These are phyloP conservation scores for Tulasnella sp. DNA, from an alignment of 768 basidiomycete species.

Conservation along the genomic window DNA sequence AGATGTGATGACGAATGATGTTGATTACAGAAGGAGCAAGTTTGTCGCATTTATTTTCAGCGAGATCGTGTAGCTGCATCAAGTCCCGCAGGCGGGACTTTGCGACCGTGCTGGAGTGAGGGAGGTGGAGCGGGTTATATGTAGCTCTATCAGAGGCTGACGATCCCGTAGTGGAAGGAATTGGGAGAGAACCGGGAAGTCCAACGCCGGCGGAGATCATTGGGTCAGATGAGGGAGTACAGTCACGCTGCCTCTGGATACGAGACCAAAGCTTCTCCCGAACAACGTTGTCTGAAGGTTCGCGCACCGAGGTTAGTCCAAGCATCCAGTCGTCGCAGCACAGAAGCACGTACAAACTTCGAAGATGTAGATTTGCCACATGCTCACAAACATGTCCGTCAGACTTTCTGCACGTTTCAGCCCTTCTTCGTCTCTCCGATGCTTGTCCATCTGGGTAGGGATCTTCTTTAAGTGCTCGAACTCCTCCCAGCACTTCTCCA, in stretches of 20 bases:
- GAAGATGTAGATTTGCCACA: slow-evolving; percentile 86
- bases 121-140: too few species aligned
- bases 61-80: slow-evolving; percentile 32
- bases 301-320: not conserved
- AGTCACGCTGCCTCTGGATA: too few species aligned
- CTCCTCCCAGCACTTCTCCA: slow-evolving; percentile 74
- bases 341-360: slow-evolving; percentile 54
- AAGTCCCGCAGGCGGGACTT: slow-evolving; percentile 25
- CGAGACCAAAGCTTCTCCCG: slow-evolving; percentile 67
- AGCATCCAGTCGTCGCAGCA: too few species aligned
- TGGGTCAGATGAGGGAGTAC: too few species aligned
- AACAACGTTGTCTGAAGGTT: slow-evolving; percentile 59
- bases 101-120: too few species aligned
- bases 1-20: slow-evolving; percentile 37
- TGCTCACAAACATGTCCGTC: slow-evolving; percentile 55
- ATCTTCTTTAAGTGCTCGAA: slow-evolving; percentile 51
- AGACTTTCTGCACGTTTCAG: slow-evolving; percentile 32
- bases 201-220: too few species aligned
- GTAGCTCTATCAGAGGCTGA: too few species aligned
- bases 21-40: slow-evolving; percentile 37
- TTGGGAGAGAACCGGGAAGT: too few species aligned
- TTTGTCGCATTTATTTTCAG: slow-evolving; percentile 33
- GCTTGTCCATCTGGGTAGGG: slow-evolving; percentile 23
- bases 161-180: too few species aligned
- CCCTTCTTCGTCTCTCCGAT: too few species aligned